Conservation (phyloP, 805 yeast species). For the Sungouiozyma intestinalis region DNA sequence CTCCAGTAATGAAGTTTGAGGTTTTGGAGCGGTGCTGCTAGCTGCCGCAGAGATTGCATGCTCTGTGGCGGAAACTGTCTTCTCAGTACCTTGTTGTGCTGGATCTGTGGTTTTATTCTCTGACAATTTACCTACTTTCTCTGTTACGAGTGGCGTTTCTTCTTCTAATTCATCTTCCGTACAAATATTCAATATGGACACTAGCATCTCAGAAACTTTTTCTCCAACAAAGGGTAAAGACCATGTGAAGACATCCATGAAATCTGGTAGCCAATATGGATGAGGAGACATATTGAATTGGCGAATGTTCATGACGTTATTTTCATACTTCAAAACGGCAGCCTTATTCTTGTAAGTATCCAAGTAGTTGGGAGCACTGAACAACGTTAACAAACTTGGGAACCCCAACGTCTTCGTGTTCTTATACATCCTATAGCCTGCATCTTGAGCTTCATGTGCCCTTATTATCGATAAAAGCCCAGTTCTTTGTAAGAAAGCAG, state of each 20-base stretch:
- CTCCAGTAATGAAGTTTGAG: slow-evolving; percentile 12
- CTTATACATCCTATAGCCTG: slow-evolving; percentile 91
- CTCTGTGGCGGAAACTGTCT: neutral
- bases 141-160: slow-evolving; percentile 46
- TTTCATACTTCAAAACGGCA: slow-evolving; percentile 84
- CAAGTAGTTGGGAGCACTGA: slow-evolving; percentile 91
- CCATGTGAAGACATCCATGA: slow-evolving; percentile 97
- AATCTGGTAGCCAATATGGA: slow-evolving; percentile 94
- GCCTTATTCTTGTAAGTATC: slow-evolving; percentile 92
- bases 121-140: slow-evolving; percentile 6
- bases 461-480: slow-evolving; percentile 76
- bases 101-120: slow-evolving; percentile 1
- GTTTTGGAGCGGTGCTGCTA: neutral
- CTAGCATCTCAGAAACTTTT: slow-evolving; percentile 87
- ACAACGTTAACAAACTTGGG: slow-evolving; percentile 82
- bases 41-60: neutral
- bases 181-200: slow-evolving; percentile 82
- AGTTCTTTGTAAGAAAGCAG: slow-evolving; percentile 67
- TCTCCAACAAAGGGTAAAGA: slow-evolving; percentile 96
- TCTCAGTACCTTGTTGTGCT: neutral
- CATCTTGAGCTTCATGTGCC: slow-evolving; percentile 97
- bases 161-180: slow-evolving; percentile 89
- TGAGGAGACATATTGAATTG: slow-evolving; percentile 90
- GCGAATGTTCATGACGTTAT: slow-evolving; percentile 87
- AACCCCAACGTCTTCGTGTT: slow-evolving; percentile 76